These are phyloP conservation scores for Barnettozyma californica DNA, from an alignment of 805 yeast genomes.

Conservation along the genomic window DNA sequence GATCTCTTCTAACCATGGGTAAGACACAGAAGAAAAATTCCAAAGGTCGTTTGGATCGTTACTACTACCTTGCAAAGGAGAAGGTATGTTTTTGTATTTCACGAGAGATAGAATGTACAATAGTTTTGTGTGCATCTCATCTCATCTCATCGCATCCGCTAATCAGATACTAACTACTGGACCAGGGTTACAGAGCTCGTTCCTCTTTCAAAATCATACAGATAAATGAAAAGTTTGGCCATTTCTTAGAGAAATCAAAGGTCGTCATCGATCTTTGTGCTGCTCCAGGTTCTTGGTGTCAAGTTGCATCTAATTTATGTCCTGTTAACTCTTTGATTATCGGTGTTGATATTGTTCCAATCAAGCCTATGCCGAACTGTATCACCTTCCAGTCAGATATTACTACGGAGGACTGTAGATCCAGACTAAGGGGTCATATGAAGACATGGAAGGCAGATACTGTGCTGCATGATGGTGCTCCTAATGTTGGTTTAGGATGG, in stretches of 20 bases:
- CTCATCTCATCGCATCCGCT: not conserved
- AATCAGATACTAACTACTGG: slow-evolving; percentile 6
- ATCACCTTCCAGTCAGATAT: slow-evolving; percentile 95
- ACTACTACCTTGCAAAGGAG: slow-evolving; percentile 94
- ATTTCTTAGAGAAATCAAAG: slow-evolving; percentile 87
- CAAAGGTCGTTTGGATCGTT: slow-evolving; percentile 98
- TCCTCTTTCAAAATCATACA: slow-evolving; percentile 94
- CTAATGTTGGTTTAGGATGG: slow-evolving; percentile 99
- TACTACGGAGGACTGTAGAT: slow-evolving; percentile 96
- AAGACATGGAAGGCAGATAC: slow-evolving; percentile 99
- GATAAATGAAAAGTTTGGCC: slow-evolving; percentile 94
- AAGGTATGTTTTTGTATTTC: slow-evolving; percentile 36
- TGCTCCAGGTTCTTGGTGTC: slow-evolving; percentile 99
- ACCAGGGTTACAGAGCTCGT: slow-evolving; percentile 90
- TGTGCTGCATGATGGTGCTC: slow-evolving; percentile 99
- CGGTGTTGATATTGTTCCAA: slow-evolving; percentile 98
- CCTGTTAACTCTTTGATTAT: slow-evolving; percentile 90
- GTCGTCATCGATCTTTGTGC: slow-evolving; percentile 98
- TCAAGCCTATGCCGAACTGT: slow-evolving; percentile 91
- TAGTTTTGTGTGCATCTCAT: not conserved
- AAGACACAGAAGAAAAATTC: slow-evolving; percentile 90
- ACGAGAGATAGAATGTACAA: not conserved
- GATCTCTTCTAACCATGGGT: slow-evolving; percentile 51
- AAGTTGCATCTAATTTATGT: slow-evolving; percentile 90
- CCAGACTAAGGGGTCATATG: slow-evolving; percentile 89